phyloP scores from a whole-genome alignment of 202 grass and related monocot genomes.

The Panicum hallii region DNA sequence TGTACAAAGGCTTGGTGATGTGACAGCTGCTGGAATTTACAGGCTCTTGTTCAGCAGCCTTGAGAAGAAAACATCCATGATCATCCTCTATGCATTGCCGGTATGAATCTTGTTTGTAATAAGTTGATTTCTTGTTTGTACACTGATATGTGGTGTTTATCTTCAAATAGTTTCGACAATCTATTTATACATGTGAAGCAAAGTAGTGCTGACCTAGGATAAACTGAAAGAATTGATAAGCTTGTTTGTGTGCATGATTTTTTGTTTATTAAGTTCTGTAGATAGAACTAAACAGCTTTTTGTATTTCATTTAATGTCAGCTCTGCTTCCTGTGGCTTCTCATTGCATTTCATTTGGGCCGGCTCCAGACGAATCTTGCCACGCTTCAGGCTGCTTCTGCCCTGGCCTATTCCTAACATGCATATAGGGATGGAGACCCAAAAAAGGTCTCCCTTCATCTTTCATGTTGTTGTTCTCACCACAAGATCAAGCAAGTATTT shows the following conservation, averaged over 20 bases:
- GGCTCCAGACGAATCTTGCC: constrained; percentile 71
- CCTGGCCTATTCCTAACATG: constrained; percentile 26
- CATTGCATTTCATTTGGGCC: constrained; percentile 84
- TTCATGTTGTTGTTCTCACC: too few species aligned
- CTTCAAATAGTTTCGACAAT: too few species aligned
- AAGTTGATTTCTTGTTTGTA: constrained; percentile 7
- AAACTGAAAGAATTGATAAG: too few species aligned
- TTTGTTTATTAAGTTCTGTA: background rate
- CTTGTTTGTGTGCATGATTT: background rate
- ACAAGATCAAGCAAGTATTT: too few species aligned
- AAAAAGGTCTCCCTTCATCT: background rate
- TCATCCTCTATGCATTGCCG: constrained; percentile 19
- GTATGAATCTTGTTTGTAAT: background rate
- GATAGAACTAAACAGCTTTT: background rate
- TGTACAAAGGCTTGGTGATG: constrained; percentile 91
- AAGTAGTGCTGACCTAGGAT: too few species aligned
- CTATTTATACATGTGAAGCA: too few species aligned
- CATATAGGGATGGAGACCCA: background rate
- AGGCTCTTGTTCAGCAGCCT: constrained; percentile 68
- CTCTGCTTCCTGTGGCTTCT: constrained; percentile 85
- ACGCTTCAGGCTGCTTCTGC: constrained; percentile 59
- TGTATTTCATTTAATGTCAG: constrained; percentile 47
- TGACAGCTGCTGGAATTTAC: constrained; percentile 81
- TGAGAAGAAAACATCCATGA: constrained; percentile 64
- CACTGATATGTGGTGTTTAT: too few species aligned